These are phyloP conservation scores for Aspergillus diversus DNA, from an alignment of 495 filamentous ascomycete genomes.

Conservation along the genomic window DNA sequence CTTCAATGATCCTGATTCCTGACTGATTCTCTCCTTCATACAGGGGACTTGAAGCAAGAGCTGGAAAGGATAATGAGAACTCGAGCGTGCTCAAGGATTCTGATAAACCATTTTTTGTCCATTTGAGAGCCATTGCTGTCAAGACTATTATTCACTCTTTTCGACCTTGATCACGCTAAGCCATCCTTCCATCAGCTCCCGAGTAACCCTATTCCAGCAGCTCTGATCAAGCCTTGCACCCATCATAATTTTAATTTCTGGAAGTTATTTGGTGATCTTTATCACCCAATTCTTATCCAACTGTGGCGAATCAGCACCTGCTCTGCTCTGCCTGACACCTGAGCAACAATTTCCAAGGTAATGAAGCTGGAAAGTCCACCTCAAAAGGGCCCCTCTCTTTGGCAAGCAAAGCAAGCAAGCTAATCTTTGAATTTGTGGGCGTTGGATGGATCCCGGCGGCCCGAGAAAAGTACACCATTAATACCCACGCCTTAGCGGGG, in stretches of 20 bases:
- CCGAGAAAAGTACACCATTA: neutral
- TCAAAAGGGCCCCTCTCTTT: neutral
- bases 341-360: neutral
- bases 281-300: neutral
- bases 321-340: neutral
- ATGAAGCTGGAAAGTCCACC: neutral
- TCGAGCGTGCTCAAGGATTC: neutral
- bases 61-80: neutral
- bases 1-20: neutral
- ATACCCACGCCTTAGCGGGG: neutral
- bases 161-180: neutral
- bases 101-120: neutral
- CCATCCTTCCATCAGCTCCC: slow-evolving; percentile 2
- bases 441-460: neutral
- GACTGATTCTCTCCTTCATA: neutral
- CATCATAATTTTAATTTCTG: neutral
- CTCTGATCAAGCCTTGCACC: neutral
- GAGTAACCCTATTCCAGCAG: neutral
- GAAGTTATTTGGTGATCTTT: neutral
- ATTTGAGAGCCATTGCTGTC: neutral
- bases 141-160: neutral
- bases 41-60: neutral
- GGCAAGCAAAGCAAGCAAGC: neutral
- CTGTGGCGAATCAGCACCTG: neutral
- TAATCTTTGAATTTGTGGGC: neutral